Evolutionary conservation across 1,284 basidiomycete species (phyloP), one percentile per base, ranked within the genome.

Genomic region (Trametes polyzona): DNA sequence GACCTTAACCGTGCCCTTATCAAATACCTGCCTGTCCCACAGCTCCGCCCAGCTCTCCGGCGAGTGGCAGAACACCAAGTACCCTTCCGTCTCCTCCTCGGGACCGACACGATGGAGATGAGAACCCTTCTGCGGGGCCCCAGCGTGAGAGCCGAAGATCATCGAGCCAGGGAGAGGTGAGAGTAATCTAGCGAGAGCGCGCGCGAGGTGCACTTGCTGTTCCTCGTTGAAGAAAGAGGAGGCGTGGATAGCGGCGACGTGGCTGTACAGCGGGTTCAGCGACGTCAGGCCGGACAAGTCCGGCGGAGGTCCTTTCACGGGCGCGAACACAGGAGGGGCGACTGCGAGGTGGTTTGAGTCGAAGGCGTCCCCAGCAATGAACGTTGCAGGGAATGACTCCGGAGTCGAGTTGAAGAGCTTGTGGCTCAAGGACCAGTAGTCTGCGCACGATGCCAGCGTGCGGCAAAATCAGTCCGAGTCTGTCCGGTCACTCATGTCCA

Each of bases 281-380:
- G 70, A 71, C 4, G 65, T 74, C 21, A 82, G 57, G 5, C 59
- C 48, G 10, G 62, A 59, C 4, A 81, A 66, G n/a, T 67, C 66
- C 2, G 69, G 67, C 3, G 64, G 55, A 1, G 65, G 63, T 0
- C 62, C 63, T 0, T 61, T 53, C 2, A 72, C 66, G 1, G 65
- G 48, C 2, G 65, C 51, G 50, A 68, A 64, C 46, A 69, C 68
- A 2, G 74, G 71, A 2, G 66, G 61, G 0, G 65, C 57, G 8
- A 69, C 65, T 1, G 68, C 61, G 16, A 82, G 69, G 58, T 75
- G 68, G 3, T 56, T 55, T 2, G 67, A 57, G 56, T 78, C 71
- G 57, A 83, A 78, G 14, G 72, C 71, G 61, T 84, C 76, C 5
- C 80, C 81, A n/a, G 71, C 61, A 17, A 83, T 33, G 65, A 83